Evolutionary conservation across 345 rosid species (phyloP).

Genomic region (Hibiscus tridactylites): DNA sequence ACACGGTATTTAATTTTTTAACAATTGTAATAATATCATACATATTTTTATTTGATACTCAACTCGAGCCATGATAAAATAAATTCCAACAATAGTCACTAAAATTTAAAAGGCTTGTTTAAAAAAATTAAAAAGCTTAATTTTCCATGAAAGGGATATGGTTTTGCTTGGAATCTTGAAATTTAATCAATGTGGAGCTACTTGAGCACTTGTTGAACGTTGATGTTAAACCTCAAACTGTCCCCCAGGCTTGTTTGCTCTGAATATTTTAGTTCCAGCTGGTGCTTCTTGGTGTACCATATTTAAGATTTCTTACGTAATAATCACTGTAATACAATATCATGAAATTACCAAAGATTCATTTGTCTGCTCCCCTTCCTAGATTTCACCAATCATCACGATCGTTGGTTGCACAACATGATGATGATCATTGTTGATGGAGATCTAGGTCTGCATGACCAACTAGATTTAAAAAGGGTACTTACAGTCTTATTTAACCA

Average conservation of each 20-base stretch:
- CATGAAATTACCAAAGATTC: background rate
- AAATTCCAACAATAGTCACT: background rate
- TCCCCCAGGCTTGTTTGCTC: background rate
- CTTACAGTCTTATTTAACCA: too few species aligned
- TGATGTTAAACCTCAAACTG: slow-evolving; percentile 2
- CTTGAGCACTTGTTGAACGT: background rate
- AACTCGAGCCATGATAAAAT: too few species aligned
- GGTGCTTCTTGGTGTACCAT: too few species aligned
- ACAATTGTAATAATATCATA: too few species aligned
- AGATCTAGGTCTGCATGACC: too few species aligned
- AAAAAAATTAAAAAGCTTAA: background rate
- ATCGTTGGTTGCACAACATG: background rate
- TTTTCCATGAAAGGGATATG: background rate
- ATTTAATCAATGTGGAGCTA: background rate
- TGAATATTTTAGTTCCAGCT: too few species aligned
- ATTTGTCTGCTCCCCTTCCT: background rate
- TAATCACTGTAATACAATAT: background rate
- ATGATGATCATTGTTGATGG: background rate
- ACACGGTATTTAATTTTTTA: too few species aligned
- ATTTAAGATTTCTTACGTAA: background rate
- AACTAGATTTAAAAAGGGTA: too few species aligned
- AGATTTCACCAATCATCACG: background rate
- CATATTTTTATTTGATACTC: too few species aligned
- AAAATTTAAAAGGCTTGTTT: background rate
- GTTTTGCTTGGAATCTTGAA: background rate